Evolutionary conservation across 352 stramenopile genomes (phyloP), one percentile per base, ranked within the genome.

Genomic region (Sclerospora graminicola): DNA sequence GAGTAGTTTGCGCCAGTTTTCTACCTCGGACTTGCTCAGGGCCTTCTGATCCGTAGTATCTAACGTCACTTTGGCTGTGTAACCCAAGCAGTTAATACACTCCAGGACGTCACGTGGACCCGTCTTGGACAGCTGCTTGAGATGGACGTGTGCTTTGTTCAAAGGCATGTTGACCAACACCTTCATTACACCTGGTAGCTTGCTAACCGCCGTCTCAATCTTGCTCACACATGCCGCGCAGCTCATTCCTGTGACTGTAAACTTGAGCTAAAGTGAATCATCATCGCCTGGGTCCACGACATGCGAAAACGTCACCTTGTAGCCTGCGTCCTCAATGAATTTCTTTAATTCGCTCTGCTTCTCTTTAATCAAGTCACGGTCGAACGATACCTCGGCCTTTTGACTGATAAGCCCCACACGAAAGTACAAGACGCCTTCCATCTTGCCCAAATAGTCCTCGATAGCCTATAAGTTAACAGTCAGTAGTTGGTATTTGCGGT

Each of bases 321-420:
- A 92, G 13, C 81, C 81, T 1, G 78, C 81, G 24, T 82, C 63
- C 49, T 82, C 48, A 41, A 93, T 93, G 31, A 71, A 75, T 18
- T 74, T 68, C 28, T 57, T 57, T 0, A 90, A 48, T 27, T 58
- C 42, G 1, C 20, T 47, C 20, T 71, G 54, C 48, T 78, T 75
- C 39, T 88, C 58, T 7, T 45, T 19, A n/a, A 93, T 62, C 38
- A 87, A 39, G 31, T 81, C 65, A n/a, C 63, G 70, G 41, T 93
- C 78, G 51, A 93, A 93, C 8, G 79, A 55, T 27, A 93, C 61
- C 29, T 93, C 81, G 16, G 81, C 81, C 59, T 90, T 93, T 51
- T 89, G 75, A 37, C 72, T 86, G 51, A 93, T 90, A 35, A 93
- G 60, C 0, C 81, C 81, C 21, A 93, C 79, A 39, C 79, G 78